phyloP scores from a whole-genome alignment of 2,329 filamentous ascomycete genomes.

The Endothia cerciana region DNA sequence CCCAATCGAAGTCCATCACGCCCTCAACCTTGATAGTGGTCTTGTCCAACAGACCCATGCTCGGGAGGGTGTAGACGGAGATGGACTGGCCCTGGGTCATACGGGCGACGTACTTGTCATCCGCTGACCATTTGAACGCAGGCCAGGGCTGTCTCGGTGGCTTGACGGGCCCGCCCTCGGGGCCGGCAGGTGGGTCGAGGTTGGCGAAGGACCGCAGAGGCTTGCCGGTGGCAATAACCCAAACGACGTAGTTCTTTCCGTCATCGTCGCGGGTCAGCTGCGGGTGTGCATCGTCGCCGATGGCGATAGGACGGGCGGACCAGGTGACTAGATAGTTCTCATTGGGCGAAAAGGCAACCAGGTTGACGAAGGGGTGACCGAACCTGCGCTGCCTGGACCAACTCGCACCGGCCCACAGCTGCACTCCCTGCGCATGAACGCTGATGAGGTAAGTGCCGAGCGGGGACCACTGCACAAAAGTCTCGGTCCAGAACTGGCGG shows the following conservation, averaged over 20 bases:
- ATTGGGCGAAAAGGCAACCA: conserved; percentile 91
- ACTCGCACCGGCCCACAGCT: conserved; percentile 90
- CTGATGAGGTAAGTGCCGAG: conserved; percentile 92
- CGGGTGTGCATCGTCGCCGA: conserved; percentile 85
- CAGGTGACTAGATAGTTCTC: conserved; percentile 96
- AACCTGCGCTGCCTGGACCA: conserved; percentile 94
- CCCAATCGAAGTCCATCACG: conserved; percentile 98
- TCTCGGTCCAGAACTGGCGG: conserved; percentile 95
- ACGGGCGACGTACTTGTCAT: conserved; percentile 95
- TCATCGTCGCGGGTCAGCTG: conserved; percentile 90
- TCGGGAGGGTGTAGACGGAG: conserved; percentile 92
- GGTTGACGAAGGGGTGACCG: conserved; percentile 91
- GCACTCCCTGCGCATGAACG: conserved; percentile 93
- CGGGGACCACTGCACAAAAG: conserved; percentile 97
- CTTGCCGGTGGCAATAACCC: conserved; percentile 89
- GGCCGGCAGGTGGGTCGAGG: conserved; percentile 73
- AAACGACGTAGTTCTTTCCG: conserved; percentile 99
- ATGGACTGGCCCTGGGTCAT: conserved; percentile 88
- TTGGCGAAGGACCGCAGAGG: conserved; percentile 93
- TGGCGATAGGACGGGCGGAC: conserved; percentile 91
- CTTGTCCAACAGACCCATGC: conserved; percentile 89
- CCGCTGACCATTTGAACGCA: conserved; percentile 98
- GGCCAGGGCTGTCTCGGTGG: conserved; percentile 94
- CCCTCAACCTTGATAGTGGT: conserved; percentile 94
- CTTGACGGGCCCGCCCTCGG: conserved; percentile 70